phyloP scores from a whole-genome alignment of 306 rosid species.

The Inga laurina region DNA sequence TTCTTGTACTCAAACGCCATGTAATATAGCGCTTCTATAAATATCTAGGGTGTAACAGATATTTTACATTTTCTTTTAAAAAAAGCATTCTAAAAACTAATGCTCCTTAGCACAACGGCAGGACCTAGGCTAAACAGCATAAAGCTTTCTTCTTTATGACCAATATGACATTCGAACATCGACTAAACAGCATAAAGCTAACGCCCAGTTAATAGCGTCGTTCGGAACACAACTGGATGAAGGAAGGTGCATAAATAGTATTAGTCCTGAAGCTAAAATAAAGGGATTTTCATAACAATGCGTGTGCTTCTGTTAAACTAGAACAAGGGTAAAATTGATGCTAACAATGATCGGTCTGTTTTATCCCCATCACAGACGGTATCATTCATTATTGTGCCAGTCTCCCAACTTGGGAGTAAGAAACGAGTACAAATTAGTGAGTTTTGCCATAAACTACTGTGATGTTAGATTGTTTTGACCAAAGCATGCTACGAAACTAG shows the following conservation, averaged over 20 bases:
- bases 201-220: neutral
- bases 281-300: neutral
- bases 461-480: slow-evolving; percentile 2
- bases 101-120: neutral
- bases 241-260: neutral
- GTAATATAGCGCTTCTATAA: neutral
- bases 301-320: neutral
- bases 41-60: neutral
- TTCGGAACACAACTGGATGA: neutral
- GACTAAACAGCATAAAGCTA: neutral
- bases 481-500: slow-evolving; percentile 2
- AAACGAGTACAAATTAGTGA: slow-evolving; percentile 15
- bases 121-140: neutral
- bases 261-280: neutral
- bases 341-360: slow-evolving; percentile 4
- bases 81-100: too few relatives aligned
- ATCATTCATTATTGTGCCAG: slow-evolving; percentile 40
- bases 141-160: too few relatives aligned
- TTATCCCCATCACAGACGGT: slow-evolving; percentile 11
- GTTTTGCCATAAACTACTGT: slow-evolving; percentile 11
- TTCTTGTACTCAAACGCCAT: neutral
- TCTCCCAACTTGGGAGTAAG: slow-evolving; percentile 32
- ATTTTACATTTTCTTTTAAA: too few relatives aligned
- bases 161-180: too few relatives aligned
- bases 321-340: neutral